These are phyloP conservation scores for Ambrosiella beaveri DNA, from an alignment of 2,329 filamentous ascomycete genomes.

Conservation along the genomic window DNA sequence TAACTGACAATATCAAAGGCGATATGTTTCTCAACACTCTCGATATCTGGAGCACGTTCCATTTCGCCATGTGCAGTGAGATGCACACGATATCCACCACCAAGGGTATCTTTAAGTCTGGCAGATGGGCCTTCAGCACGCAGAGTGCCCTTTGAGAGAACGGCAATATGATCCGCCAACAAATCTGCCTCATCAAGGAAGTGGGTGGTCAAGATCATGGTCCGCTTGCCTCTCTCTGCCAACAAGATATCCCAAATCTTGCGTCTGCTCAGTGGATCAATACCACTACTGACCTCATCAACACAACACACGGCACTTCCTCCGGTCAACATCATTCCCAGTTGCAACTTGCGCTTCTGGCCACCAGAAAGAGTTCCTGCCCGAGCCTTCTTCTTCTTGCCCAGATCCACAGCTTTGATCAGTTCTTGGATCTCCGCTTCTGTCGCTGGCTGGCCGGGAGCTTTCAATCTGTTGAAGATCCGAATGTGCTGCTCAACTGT, in stretches of 20 bases:
- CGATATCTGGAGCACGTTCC: slow-evolving; percentile 29
- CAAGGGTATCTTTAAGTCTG: slow-evolving; percentile 64
- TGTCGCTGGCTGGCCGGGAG: slow-evolving; percentile 35
- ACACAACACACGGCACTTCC: slow-evolving; percentile 77
- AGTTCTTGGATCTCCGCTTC: slow-evolving; percentile 44
- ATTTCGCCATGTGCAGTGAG: slow-evolving; percentile 30
- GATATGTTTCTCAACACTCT: slow-evolving; percentile 38
- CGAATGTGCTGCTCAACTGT: slow-evolving; percentile 71
- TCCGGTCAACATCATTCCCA: slow-evolving; percentile 90
- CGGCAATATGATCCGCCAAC: slow-evolving; percentile 73
- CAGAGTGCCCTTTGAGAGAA: slow-evolving; percentile 68
- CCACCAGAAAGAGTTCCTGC: slow-evolving; percentile 73
- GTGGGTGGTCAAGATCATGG: slow-evolving; percentile 78
- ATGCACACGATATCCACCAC: slow-evolving; percentile 71
- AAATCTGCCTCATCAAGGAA: slow-evolving; percentile 89
- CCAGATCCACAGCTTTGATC: slow-evolving; percentile 55
- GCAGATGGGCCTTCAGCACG: slow-evolving; percentile 73
- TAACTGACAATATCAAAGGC: slow-evolving; percentile 59
- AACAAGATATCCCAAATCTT: slow-evolving; percentile 93
- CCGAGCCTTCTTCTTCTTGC: slow-evolving; percentile 51
- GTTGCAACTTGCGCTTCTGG: slow-evolving; percentile 79
- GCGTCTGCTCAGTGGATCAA: slow-evolving; percentile 69
- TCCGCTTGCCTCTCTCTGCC: slow-evolving; percentile 63
- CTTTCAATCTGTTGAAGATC: slow-evolving; percentile 73
- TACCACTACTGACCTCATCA: slow-evolving; percentile 76